Conservation (phyloP, 192 early-diverging fungal species). For the Podila horticola region DNA sequence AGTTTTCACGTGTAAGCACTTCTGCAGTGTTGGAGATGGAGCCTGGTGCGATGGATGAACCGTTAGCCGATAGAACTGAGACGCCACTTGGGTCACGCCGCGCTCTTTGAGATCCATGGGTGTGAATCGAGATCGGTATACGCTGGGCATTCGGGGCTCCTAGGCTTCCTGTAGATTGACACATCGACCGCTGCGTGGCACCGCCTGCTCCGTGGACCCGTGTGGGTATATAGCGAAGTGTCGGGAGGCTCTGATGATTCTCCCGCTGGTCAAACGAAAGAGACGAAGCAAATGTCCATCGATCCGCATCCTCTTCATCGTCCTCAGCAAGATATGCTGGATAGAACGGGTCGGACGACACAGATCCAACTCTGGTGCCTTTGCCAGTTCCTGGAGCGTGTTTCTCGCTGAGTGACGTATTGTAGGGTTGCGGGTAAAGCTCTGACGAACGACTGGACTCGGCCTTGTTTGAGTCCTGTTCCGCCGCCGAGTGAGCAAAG, state of each 20-base stretch:
- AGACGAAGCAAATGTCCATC: conserved; percentile 56
- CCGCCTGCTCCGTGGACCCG: conserved; percentile 27
- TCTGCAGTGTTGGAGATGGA: conserved; percentile 29
- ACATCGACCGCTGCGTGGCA: conserved; percentile 25
- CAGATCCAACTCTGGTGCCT: conserved; percentile 21
- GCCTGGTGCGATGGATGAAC: conserved; percentile 25
- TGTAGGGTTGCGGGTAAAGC: conserved; percentile 4
- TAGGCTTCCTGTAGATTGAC: conserved; percentile 41
- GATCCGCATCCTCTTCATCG: conserved; percentile 54
- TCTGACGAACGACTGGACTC: conserved; percentile 35
- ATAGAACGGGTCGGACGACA: conserved; percentile 44
- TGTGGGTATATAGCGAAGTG: conserved; percentile 49
- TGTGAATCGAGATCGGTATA: conserved; percentile 32
- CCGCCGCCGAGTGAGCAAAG: neutral
- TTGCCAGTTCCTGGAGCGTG: conserved; percentile 8
- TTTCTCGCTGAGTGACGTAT: neutral
- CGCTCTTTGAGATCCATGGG: conserved; percentile 11
- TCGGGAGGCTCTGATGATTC: conserved; percentile 28
- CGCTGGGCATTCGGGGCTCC: conserved; percentile 22
- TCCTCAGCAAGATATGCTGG: conserved; percentile 46
- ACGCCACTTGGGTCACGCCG: conserved; percentile 24
- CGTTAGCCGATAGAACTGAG: conserved; percentile 30
- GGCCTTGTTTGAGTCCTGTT: conserved; percentile 8
- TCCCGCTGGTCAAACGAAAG: conserved; percentile 48
- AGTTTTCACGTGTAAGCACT: conserved; percentile 16